Evolutionary conservation across 495 filamentous ascomycete genomes (phyloP).

Genomic region (Daldinia vernicosa): DNA sequence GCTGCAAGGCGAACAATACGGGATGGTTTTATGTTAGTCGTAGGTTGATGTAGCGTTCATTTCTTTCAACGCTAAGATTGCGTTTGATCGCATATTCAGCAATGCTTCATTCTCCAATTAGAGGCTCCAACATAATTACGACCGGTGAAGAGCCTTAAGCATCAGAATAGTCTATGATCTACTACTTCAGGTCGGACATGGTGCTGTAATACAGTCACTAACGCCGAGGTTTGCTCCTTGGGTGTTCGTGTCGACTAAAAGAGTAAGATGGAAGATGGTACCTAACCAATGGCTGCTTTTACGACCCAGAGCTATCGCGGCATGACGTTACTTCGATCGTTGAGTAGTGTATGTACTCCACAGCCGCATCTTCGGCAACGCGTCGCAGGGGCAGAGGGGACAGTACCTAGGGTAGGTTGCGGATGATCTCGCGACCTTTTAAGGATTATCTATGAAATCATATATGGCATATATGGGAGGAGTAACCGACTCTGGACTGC

Average conservation of each 20-base stretch:
- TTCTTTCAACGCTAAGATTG: conserved; percentile 22
- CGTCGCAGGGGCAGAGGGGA: conserved; percentile 14
- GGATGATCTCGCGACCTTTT: conserved; percentile 24
- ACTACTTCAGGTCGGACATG: conserved; percentile 24
- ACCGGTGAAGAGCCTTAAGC: background rate
- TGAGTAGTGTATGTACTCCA: conserved; percentile 20
- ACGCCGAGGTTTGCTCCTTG: conserved; percentile 32
- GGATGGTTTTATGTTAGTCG: conserved; percentile 12
- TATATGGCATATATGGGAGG: conserved; percentile 42
- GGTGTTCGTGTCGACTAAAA: conserved; percentile 13
- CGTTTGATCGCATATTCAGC: conserved; percentile 21
- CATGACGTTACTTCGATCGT: conserved; percentile 44
- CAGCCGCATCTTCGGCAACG: conserved; percentile 40
- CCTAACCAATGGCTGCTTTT: conserved; percentile 32
- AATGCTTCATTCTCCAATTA: conserved; percentile 23
- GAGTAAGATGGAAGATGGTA: conserved; percentile 23
- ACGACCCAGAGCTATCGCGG: conserved; percentile 23
- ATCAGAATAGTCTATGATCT: conserved; percentile 13
- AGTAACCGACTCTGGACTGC: conserved; percentile 40
- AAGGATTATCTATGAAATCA: conserved; percentile 42
- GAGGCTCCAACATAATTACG: conserved; percentile 1
- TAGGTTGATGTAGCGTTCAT: conserved; percentile 23
- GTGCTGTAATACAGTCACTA: conserved; percentile 19
- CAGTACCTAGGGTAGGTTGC: conserved; percentile 13
- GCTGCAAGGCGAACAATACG: conserved; percentile 30